These are phyloP conservation scores for Candida sp. DNA, from an alignment of 1,139 yeast species.

Conservation along the genomic window DNA sequence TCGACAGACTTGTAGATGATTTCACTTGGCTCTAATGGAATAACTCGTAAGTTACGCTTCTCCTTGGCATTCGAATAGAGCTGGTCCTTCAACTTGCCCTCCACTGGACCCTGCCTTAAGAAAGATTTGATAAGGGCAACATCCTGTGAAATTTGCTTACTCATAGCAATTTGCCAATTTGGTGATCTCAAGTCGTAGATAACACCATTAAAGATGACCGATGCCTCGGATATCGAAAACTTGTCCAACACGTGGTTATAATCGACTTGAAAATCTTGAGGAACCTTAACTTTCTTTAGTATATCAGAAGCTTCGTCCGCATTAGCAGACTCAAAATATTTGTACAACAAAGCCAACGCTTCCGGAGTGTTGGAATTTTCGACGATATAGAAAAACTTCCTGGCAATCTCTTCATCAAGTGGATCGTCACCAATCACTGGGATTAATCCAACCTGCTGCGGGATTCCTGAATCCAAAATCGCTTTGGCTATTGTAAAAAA, in stretches of 20 bases:
- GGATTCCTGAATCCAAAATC: slow-evolving; percentile 60
- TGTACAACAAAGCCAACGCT: slow-evolving; percentile 46
- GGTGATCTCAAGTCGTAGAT: slow-evolving; percentile 44
- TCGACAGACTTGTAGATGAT: slow-evolving; percentile 37
- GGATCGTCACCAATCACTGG: slow-evolving; percentile 52
- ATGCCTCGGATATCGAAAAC: slow-evolving; percentile 50
- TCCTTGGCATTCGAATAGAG: slow-evolving; percentile 36
- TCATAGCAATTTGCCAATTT: slow-evolving; percentile 44
- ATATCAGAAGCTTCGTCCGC: slow-evolving; percentile 29
- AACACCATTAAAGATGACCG: slow-evolving; percentile 76
- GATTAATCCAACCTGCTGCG: slow-evolving; percentile 82
- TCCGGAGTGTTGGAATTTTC: slow-evolving; percentile 35
- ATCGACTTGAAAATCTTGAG: slow-evolving; percentile 26
- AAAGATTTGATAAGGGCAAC: slow-evolving; percentile 29
- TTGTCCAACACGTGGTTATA: slow-evolving; percentile 24
- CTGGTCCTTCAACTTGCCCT: slow-evolving; percentile 28
- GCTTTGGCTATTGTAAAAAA: slow-evolving; percentile 54
- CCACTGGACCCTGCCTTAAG: slow-evolving; percentile 23
- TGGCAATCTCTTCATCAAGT: slow-evolving; percentile 32
- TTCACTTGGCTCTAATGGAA: slow-evolving; percentile 37
- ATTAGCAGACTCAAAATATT: slow-evolving; percentile 31
- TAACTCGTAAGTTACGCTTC: slow-evolving; percentile 35
- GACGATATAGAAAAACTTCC: slow-evolving; percentile 36
- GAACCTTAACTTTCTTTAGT: slow-evolving; percentile 23
- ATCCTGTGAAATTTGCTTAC: slow-evolving; percentile 43